Percentiles rank a stretch among this genome's conserved stretches.
These are phyloP conservation scores for Zygoascus ofunaensis DNA, from an alignment of 805 yeast species.

Conservation along the genomic window DNA sequence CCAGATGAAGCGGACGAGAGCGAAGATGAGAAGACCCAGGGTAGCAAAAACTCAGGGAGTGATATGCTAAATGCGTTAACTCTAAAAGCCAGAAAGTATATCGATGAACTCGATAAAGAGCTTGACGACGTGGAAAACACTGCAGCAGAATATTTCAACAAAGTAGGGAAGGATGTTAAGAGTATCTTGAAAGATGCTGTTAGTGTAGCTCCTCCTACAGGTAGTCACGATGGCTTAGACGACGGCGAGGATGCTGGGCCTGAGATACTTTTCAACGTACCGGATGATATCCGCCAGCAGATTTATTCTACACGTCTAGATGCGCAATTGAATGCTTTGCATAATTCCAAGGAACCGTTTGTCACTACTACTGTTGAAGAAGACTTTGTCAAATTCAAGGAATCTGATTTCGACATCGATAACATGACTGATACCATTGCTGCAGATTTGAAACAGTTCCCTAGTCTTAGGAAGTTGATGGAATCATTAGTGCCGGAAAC, in stretches of 20 bases:
- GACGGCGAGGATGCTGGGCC: constrained; percentile 29
- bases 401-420: constrained; percentile 35
- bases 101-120: constrained; percentile 65
- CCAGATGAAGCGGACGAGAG: constrained; percentile 11
- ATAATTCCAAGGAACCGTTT: constrained; percentile 41
- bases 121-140: constrained; percentile 63
- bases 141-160: constrained; percentile 52
- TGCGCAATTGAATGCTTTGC: constrained; percentile 49
- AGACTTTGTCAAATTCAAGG: constrained; percentile 29
- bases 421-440: constrained; percentile 44
- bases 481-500: constrained; percentile 58
- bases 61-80: constrained; percentile 25
- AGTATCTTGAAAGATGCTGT: constrained; percentile 38
- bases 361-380: constrained; percentile 27
- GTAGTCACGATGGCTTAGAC: constrained; percentile 13
- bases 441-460: constrained; percentile 38
- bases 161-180: constrained; percentile 40
- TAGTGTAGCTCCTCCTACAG: constrained; percentile 15
- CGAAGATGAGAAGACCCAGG: constrained; percentile 7
- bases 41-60: constrained; percentile 6
- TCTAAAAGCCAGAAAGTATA: constrained; percentile 46
- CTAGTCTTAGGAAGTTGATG: constrained; percentile 47
- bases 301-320: constrained; percentile 48
- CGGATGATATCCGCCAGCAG: constrained; percentile 30
- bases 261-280: constrained; percentile 38